Conservation (phyloP, 139 green algal species). For the Chloropicon primus region DNA sequence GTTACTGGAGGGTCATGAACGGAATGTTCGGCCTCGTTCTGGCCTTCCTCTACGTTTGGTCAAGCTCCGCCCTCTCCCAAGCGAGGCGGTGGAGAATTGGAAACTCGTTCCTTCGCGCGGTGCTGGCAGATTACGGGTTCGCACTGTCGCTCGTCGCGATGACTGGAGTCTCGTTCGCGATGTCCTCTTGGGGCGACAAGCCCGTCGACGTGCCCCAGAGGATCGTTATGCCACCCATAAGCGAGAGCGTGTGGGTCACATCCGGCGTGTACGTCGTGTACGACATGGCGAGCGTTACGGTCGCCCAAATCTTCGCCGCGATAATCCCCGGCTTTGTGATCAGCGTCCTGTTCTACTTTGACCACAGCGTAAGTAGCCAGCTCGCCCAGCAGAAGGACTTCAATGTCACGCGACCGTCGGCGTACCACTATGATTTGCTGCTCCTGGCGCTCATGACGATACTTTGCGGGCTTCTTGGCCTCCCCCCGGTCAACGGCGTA, state of each 20-base stretch:
- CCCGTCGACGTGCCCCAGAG: constrained; percentile 29
- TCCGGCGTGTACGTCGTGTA: constrained; percentile 8
- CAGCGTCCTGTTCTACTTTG: constrained; percentile 78
- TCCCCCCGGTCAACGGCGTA: constrained; percentile 77
- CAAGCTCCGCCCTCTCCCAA: constrained; percentile 17
- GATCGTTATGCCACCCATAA: background rate
- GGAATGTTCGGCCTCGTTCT: constrained; percentile 64
- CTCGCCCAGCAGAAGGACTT: constrained; percentile 62
- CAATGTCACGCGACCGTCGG: constrained; percentile 14
- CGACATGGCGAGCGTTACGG: constrained; percentile 38
- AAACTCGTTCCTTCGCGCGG: constrained; percentile 14
- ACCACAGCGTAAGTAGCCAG: constrained; percentile 64
- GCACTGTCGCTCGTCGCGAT: constrained; percentile 50
- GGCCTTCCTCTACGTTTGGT: constrained; percentile 33
- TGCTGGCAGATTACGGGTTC: constrained; percentile 75
- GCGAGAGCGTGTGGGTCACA: background rate
- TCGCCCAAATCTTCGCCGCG: constrained; percentile 44
- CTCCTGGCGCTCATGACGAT: constrained; percentile 53
- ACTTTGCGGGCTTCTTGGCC: constrained; percentile 51
- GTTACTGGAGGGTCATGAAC: constrained; percentile 39
- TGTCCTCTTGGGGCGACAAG: no score
- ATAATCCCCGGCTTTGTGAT: constrained; percentile 67
- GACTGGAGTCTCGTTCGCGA: constrained; percentile 42
- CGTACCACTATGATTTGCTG: constrained; percentile 53
- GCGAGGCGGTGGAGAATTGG: constrained; percentile 55